A percentile compares a stretch with the other conserved stretches of the same genome.
Evolutionary conservation across 2,329 filamentous ascomycete genomes (phyloP).

Genomic region (Sarocladium brachiariae): DNA sequence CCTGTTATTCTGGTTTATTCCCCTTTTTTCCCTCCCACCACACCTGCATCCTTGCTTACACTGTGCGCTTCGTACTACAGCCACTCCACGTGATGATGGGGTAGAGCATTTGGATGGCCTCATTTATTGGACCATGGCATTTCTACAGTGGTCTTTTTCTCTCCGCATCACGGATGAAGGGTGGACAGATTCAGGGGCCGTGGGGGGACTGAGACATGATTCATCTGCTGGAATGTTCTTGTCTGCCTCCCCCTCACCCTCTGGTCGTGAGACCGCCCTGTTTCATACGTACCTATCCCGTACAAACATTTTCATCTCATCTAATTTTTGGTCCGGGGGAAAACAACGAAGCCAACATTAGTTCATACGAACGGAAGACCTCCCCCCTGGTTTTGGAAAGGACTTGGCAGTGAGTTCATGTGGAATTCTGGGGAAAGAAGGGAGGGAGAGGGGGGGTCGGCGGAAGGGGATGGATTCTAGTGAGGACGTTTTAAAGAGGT

Average conservation of each 20-base stretch:
- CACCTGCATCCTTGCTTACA: neutral
- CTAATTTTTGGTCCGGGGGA: no score
- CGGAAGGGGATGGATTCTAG: no score
- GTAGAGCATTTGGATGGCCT: no score
- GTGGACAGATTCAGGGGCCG: neutral
- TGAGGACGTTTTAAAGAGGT: no score
- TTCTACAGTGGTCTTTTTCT: neutral
- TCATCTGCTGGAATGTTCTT: neutral
- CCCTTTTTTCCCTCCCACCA: neutral
- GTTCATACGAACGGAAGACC: no score
- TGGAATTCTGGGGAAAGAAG: no score
- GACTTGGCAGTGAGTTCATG: no score
- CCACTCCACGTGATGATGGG: neutral
- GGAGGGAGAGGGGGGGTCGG: no score
- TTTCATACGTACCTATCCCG: neutral
- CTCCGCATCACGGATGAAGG: neutral
- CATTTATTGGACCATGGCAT: neutral
- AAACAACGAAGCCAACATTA: no score
- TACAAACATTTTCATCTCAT: neutral
- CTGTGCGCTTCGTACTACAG: neutral
- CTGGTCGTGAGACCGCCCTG: neutral
- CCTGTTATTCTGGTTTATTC: conserved; percentile 4
- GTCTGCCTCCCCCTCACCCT: neutral
- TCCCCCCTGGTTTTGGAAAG: no score
- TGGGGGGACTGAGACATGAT: neutral